phyloP scores from a whole-genome alignment of 805 yeast species.

The Yamadazyma insecticola region DNA sequence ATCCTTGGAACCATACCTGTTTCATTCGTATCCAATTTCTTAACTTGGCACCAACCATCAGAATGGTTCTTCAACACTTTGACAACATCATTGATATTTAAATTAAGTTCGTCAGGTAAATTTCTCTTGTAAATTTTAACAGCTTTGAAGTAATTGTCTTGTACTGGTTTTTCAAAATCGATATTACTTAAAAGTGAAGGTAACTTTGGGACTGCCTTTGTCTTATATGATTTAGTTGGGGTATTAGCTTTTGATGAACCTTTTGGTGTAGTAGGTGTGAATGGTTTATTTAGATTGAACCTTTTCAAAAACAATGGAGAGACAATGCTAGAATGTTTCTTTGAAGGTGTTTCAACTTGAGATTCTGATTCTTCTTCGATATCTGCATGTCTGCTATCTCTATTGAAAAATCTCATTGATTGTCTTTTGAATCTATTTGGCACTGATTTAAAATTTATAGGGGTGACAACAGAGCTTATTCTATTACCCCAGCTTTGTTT shows the following conservation, averaged over 20 bases:
- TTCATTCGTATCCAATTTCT: conserved; percentile 4
- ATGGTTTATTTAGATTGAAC: conserved; percentile 24
- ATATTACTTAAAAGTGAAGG: conserved; percentile 15
- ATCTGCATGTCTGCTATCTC: conserved; percentile 22
- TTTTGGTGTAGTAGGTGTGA: conserved; percentile 6
- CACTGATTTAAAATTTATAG: conserved; percentile 7
- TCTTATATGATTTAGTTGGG: not conserved
- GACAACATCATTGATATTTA: conserved; percentile 28
- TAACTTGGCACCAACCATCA: conserved; percentile 39
- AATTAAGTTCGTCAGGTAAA: conserved; percentile 30
- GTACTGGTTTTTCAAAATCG: conserved; percentile 12
- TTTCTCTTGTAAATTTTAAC: conserved; percentile 22
- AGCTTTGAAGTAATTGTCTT: conserved; percentile 15
- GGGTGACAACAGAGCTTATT: conserved; percentile 3
- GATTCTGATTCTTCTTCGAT: conserved; percentile 13
- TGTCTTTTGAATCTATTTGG: conserved; percentile 10
- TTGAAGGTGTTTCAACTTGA: conserved; percentile 2
- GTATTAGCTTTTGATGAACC: not conserved
- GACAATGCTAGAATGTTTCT: no score
- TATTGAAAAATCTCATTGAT: conserved; percentile 13
- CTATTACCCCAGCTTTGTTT: not conserved
- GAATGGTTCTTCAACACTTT: conserved; percentile 18
- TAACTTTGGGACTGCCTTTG: conserved; percentile 10
- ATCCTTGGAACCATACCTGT: conserved; percentile 32
- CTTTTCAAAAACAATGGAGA: conserved; percentile 31